Evolutionary conservation across 2,329 filamentous ascomycete species (phyloP).

Genomic region (Lecanicillium sp.): DNA sequence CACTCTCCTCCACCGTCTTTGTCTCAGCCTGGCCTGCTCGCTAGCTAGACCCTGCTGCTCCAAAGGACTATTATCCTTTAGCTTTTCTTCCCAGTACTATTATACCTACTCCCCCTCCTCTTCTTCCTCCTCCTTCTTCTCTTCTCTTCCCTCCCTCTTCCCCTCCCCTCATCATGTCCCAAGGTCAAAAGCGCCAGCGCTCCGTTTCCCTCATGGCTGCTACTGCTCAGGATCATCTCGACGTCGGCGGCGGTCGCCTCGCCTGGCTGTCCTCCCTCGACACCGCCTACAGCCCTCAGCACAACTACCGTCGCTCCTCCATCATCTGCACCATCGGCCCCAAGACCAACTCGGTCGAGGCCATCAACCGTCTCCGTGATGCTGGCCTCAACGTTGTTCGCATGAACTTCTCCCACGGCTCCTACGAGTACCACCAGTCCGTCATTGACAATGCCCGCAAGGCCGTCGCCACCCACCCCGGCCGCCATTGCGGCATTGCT

Average conservation of each 20-base stretch:
- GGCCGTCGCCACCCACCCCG: slow-evolving; percentile 70
- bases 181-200: slow-evolving; percentile 25
- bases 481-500: slow-evolving; percentile 91
- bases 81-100: neutral
- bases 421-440: slow-evolving; percentile 94
- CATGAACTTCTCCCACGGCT: slow-evolving; percentile 91
- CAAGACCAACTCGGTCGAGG: slow-evolving; percentile 97
- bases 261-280: slow-evolving; percentile 67
- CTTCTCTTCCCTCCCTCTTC: slow-evolving; percentile 17
- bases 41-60: slow-evolving; percentile 5
- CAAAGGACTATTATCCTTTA: neutral
- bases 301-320: slow-evolving; percentile 91
- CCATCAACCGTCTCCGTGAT: slow-evolving; percentile 88
- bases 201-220: slow-evolving; percentile 44
- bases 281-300: slow-evolving; percentile 79
- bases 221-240: slow-evolving; percentile 80
- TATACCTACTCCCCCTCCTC: slow-evolving; percentile 7
- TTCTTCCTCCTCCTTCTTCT: slow-evolving; percentile 12
- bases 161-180: slow-evolving; percentile 26
- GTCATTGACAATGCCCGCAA: slow-evolving; percentile 93
- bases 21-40: neutral
- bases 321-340: slow-evolving; percentile 99
- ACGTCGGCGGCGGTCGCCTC: slow-evolving; percentile 66
- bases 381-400: slow-evolving; percentile 95
- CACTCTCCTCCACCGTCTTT: slow-evolving; percentile 4